These are phyloP conservation scores for Dissophora ornata DNA, from an alignment of 192 early-diverging fungal species.

Conservation along the genomic window DNA sequence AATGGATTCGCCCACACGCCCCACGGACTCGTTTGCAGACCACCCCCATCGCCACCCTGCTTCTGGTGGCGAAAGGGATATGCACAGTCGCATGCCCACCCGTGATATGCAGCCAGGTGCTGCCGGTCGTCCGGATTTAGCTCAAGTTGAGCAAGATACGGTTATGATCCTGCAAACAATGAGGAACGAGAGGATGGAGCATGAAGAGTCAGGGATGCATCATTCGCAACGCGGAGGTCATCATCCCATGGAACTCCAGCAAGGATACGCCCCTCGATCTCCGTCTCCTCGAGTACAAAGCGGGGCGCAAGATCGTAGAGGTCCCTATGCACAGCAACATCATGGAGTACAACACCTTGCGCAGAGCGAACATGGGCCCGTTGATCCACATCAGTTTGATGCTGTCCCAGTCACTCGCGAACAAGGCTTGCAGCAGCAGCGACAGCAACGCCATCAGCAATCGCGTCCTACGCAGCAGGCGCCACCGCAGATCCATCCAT, in stretches of 20 bases:
- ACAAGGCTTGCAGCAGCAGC: too few species aligned
- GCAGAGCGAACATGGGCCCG: too few species aligned
- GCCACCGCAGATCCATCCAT: too few species aligned
- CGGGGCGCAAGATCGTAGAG: too few species aligned
- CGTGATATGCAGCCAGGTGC: not conserved
- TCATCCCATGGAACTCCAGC: not conserved
- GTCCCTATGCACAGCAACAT: too few species aligned
- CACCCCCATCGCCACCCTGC: slow-evolving; percentile 6
- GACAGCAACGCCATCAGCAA: not conserved
- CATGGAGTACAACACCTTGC: too few species aligned
- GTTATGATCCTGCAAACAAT: slow-evolving; percentile 33
- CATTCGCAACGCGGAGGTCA: slow-evolving; percentile 10
- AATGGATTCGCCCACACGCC: slow-evolving; percentile 7
- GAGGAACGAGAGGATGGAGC: slow-evolving; percentile 14
- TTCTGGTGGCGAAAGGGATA: not conserved
- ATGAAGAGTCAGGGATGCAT: not conserved
- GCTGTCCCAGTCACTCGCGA: not conserved
- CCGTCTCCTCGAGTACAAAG: not conserved
- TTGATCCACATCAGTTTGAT: slow-evolving; percentile 10
- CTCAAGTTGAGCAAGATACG: slow-evolving; percentile 26
- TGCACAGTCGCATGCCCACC: not conserved
- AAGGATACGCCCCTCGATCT: slow-evolving; percentile 1
- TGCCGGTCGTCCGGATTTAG: slow-evolving; percentile 11
- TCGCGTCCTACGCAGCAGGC: not conserved
- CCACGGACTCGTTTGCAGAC: too few species aligned